phyloP scores from a whole-genome alignment of 2,329 filamentous ascomycete species.

The Nigrospora oryzae region DNA sequence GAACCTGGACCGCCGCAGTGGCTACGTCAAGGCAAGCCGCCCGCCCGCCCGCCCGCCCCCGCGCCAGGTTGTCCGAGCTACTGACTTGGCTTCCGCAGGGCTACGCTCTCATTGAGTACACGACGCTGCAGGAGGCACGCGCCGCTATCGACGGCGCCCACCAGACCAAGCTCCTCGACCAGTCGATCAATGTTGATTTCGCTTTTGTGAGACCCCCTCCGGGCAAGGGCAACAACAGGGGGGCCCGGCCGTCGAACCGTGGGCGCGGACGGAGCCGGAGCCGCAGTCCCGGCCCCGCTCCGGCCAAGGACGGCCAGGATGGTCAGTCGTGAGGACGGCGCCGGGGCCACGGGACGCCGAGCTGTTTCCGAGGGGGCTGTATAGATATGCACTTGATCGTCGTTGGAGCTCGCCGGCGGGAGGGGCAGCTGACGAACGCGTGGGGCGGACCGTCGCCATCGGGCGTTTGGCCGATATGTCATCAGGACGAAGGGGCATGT shows the following conservation, averaged over 20 bases:
- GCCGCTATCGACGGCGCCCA: slow-evolving; percentile 79
- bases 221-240: slow-evolving; percentile 36
- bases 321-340: not conserved
- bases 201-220: slow-evolving; percentile 77
- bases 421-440: no score
- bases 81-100: slow-evolving; percentile 42
- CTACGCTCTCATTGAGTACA: slow-evolving; percentile 78
- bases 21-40: slow-evolving; percentile 69
- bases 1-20: slow-evolving; percentile 73
- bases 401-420: no score
- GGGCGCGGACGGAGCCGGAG: slow-evolving; percentile 36
- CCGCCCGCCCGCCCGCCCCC: slow-evolving; percentile 2
- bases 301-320: slow-evolving; percentile 3
- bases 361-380: no score
- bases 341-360: no score
- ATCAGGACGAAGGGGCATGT: no score
- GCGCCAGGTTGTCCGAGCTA: not conserved
- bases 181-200: slow-evolving; percentile 75
- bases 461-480: no score
- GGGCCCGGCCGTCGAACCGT: slow-evolving; percentile 28
- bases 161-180: slow-evolving; percentile 68
- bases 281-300: slow-evolving; percentile 37
- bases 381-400: no score
- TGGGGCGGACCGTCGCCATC: no score
- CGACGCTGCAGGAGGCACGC: slow-evolving; percentile 68